Evolutionary conservation across 2,329 filamentous ascomycete species (phyloP).

Genomic region (Beauveria sp.): DNA sequence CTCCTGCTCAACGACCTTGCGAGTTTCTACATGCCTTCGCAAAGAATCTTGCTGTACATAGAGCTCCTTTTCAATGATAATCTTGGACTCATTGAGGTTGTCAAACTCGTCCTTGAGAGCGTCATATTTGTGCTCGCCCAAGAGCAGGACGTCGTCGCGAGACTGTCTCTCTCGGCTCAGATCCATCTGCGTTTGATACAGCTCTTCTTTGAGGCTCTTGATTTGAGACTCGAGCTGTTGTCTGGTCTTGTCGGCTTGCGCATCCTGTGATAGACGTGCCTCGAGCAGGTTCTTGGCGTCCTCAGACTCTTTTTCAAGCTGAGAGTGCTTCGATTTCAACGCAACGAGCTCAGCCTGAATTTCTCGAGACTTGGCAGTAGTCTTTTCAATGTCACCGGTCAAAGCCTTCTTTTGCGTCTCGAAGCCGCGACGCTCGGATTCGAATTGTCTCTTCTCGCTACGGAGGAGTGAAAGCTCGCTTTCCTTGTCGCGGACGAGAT

Average conservation of each 20-base stretch:
- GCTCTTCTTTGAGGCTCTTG: conserved; percentile 74
- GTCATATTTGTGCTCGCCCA: conserved; percentile 81
- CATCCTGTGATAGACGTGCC: conserved; percentile 82
- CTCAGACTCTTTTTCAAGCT: conserved; percentile 79
- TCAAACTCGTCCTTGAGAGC: conserved; percentile 80
- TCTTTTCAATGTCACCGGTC: conserved; percentile 68
- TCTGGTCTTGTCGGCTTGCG: conserved; percentile 71
- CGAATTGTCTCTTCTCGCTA: conserved; percentile 73
- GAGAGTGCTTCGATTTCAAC: conserved; percentile 74
- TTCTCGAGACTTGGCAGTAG: conserved; percentile 68
- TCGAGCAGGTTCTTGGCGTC: conserved; percentile 84
- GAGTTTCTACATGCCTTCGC: conserved; percentile 75
- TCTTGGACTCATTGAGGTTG: conserved; percentile 84
- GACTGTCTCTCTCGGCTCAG: conserved; percentile 88
- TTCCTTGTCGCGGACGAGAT: conserved; percentile 86
- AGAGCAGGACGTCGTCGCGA: conserved; percentile 83
- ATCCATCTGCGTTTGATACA: conserved; percentile 80
- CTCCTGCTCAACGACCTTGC: conserved; percentile 72
- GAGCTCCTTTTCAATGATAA: conserved; percentile 95
- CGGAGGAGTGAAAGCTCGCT: conserved; percentile 83
- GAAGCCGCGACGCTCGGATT: conserved; percentile 69
- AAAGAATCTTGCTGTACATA: conserved; percentile 92
- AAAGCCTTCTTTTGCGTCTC: conserved; percentile 72
- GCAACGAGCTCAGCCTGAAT: conserved; percentile 83
- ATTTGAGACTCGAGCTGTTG: conserved; percentile 82